Evolutionary conservation across 768 basidiomycete genomes (phyloP).

Genomic region (Psilocybe sp.): DNA sequence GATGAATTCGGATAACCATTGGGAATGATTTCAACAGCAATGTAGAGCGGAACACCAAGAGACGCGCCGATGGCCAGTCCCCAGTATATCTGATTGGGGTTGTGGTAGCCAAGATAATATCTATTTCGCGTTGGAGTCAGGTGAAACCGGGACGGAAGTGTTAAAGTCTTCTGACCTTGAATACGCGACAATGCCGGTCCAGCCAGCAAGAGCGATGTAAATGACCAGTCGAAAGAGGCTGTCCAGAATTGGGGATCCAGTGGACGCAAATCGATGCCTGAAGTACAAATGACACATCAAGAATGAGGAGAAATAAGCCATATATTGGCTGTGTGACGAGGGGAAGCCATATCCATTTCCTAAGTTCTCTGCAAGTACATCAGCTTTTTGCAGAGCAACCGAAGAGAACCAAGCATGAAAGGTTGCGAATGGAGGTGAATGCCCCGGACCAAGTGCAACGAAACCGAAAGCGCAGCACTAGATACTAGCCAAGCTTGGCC

Average conservation of each 20-base stretch:
- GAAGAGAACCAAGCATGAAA: too few relatives aligned
- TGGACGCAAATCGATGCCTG: conserved; percentile 55
- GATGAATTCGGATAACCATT: conserved; percentile 46
- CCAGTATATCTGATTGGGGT: conserved; percentile 69
- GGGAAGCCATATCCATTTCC: conserved; percentile 84
- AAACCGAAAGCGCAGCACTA: too few relatives aligned
- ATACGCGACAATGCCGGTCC: conserved; percentile 71
- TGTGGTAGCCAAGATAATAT: conserved; percentile 72
- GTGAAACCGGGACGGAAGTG: not conserved
- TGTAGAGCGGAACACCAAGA: conserved; percentile 55
- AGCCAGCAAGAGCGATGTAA: conserved; percentile 48
- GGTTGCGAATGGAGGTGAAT: too few relatives aligned
- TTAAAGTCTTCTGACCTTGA: conserved; percentile 52
- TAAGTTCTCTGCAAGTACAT: conserved; percentile 38
- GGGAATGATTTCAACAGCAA: conserved; percentile 58
- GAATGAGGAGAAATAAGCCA: conserved; percentile 85
- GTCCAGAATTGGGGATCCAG: conserved; percentile 52
- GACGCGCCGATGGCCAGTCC: conserved; percentile 62
- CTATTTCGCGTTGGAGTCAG: conserved; percentile 30
- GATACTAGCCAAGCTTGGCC: too few relatives aligned
- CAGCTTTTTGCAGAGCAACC: too few relatives aligned
- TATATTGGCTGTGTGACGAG: conserved; percentile 87
- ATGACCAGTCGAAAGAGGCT: conserved; percentile 41
- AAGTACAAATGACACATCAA: conserved; percentile 69
- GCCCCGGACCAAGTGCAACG: too few relatives aligned